Evolutionary conservation across 768 basidiomycete species (phyloP).

Genomic region (Naganishia randhawae): DNA sequence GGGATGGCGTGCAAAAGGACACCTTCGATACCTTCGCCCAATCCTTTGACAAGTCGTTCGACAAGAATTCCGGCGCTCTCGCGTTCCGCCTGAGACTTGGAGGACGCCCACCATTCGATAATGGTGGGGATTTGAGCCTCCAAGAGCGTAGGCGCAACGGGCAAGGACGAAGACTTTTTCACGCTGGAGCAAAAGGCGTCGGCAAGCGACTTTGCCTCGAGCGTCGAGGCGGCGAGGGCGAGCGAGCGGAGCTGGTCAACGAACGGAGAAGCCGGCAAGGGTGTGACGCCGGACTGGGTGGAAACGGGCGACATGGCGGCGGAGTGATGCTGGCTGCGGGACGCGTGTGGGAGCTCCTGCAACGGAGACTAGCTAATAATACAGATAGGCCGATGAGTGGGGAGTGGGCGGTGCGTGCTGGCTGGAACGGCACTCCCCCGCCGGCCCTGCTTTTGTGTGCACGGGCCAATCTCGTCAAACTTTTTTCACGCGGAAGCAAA

Average conservation of each 20-base stretch:
- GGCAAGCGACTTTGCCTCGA: conserved; percentile 48
- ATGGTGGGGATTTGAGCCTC: conserved; percentile 42
- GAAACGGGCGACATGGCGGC: conserved; percentile 29
- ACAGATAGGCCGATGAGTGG: conserved; percentile 24
- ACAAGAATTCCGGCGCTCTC: conserved; percentile 49
- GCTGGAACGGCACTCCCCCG: no score
- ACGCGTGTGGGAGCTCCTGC: conserved; percentile 8
- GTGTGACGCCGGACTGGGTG: conserved; percentile 32
- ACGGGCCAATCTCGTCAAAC: conserved; percentile 19
- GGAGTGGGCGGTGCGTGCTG: conserved; percentile 1
- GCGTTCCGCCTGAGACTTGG: conserved; percentile 45
- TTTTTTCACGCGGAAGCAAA: conserved; percentile 22
- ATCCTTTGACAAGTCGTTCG: conserved; percentile 47
- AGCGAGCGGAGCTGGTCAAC: conserved; percentile 38
- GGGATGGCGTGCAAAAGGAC: conserved; percentile 73
- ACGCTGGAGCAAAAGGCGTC: conserved; percentile 43
- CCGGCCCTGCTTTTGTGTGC: conserved; percentile 7
- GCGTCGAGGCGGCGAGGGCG: conserved; percentile 43
- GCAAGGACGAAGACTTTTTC: conserved; percentile 41
- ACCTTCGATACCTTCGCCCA: conserved; percentile 63
- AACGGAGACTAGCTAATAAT: conserved; percentile 26
- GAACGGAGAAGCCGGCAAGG: conserved; percentile 42
- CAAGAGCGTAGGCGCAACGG: conserved; percentile 31
- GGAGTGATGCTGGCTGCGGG: no score
- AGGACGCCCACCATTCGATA: conserved; percentile 42